phyloP scores from a whole-genome alignment of 768 basidiomycete genomes.

The Wakefieldia striispora region DNA sequence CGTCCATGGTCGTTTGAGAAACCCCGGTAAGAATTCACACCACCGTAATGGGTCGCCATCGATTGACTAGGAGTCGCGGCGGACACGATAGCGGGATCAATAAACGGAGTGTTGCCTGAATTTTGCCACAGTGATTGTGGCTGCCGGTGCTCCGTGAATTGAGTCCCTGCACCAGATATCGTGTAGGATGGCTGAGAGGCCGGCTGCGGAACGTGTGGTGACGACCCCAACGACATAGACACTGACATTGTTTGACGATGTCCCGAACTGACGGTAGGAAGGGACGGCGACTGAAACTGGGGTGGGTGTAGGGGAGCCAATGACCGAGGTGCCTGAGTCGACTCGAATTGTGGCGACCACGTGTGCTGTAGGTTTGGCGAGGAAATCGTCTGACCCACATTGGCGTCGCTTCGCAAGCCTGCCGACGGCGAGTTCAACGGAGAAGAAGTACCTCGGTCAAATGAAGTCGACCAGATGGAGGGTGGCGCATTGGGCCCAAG shows the following conservation, averaged over 20 bases:
- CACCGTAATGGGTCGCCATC: not conserved
- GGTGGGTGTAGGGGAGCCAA: constrained; percentile 5
- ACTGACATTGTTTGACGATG: constrained; percentile 17
- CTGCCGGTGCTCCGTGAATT: constrained; percentile 9
- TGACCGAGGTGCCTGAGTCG: constrained; percentile 16
- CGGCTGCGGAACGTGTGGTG: constrained; percentile 18
- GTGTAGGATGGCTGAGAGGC: constrained; percentile 10
- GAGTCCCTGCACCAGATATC: constrained; percentile 7
- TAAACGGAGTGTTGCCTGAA: constrained; percentile 5
- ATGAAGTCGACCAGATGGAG: constrained; percentile 68
- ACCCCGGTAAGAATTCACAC: constrained; percentile 9
- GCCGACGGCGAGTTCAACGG: constrained; percentile 10
- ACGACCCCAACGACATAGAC: constrained; percentile 10
- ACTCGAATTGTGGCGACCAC: constrained; percentile 29
- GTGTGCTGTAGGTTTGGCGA: constrained; percentile 11
- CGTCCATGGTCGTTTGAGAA: constrained; percentile 12
- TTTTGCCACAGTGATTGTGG: constrained; percentile 11
- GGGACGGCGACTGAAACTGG: constrained; percentile 11
- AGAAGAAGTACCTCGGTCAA: constrained; percentile 40
- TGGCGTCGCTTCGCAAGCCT: constrained; percentile 14
- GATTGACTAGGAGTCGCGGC: constrained; percentile 2
- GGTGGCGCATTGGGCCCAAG: constrained; percentile 46
- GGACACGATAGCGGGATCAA: constrained; percentile 26
- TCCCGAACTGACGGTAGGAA: constrained; percentile 7
- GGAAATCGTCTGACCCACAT: constrained; percentile 8